phyloP scores from a whole-genome alignment of 805 yeast species.

The Groenewaldozyma tartarivorans region DNA sequence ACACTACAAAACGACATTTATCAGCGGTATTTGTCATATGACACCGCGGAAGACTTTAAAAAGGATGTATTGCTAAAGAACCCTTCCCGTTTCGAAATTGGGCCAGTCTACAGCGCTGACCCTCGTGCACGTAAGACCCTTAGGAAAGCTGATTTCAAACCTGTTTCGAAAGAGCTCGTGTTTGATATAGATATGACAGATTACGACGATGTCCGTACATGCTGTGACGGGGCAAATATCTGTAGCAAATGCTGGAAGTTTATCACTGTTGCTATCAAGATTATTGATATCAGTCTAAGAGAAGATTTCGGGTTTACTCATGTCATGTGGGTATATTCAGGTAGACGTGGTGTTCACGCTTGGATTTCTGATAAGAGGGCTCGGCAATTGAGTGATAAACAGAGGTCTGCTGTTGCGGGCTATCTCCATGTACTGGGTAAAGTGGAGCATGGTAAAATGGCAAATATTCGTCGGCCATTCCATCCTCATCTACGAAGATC shows the following conservation, averaged over 20 bases:
- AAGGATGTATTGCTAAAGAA: slow-evolving; percentile 60
- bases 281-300: slow-evolving; percentile 58
- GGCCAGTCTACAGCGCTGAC: slow-evolving; percentile 80
- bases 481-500: slow-evolving; percentile 81
- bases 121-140: slow-evolving; percentile 72
- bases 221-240: slow-evolving; percentile 78
- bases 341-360: slow-evolving; percentile 98
- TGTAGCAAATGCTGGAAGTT: slow-evolving; percentile 92
- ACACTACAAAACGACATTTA: slow-evolving; percentile 83
- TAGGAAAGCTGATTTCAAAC: slow-evolving; percentile 68
- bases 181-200: slow-evolving; percentile 97
- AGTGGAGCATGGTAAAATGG: slow-evolving; percentile 36
- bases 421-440: slow-evolving; percentile 62
- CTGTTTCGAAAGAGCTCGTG: slow-evolving; percentile 78
- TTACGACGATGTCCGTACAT: slow-evolving; percentile 87
- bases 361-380: slow-evolving; percentile 92
- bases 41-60: slow-evolving; percentile 61
- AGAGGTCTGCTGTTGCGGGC: slow-evolving; percentile 71
- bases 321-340: slow-evolving; percentile 91
- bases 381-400: slow-evolving; percentile 57
- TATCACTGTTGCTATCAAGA: slow-evolving; percentile 71
- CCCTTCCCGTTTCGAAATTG: slow-evolving; percentile 91
- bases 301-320: slow-evolving; percentile 87
- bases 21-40: slow-evolving; percentile 77
- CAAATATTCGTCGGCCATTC: slow-evolving; percentile 62